Percentiles rank a stretch among this genome's conserved stretches.
These are phyloP conservation scores for Penicillium pulvis DNA, from an alignment of 495 filamentous ascomycete genomes.

Conservation along the genomic window DNA sequence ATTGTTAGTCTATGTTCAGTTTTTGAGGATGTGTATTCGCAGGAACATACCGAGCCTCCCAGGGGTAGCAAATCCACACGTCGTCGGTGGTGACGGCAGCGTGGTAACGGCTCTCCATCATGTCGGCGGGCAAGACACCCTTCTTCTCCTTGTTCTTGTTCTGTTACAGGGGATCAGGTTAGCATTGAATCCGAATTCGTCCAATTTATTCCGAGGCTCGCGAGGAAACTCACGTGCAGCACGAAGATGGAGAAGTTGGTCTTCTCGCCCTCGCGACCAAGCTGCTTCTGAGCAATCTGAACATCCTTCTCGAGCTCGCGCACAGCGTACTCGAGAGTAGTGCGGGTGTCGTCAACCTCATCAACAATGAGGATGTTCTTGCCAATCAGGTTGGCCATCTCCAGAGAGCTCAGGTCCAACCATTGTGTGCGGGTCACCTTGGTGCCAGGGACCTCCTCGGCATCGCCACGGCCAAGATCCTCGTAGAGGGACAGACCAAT, in stretches of 20 bases:
- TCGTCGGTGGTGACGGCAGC: conserved; percentile 87
- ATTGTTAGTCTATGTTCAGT: conserved; percentile 13
- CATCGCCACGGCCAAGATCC: conserved; percentile 62
- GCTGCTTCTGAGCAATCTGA: conserved; percentile 70
- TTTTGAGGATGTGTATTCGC: conserved; percentile 1
- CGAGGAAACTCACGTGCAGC: conserved; percentile 70
- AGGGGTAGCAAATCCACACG: conserved; percentile 99
- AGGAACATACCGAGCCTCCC: conserved; percentile 80
- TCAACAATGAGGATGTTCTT: conserved; percentile 98
- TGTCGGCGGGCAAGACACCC: conserved; percentile 77
- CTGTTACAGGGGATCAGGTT: conserved; percentile 40
- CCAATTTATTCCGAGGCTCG: no score
- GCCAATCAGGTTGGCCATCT: conserved; percentile 90
- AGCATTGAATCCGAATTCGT: conserved; percentile 1
- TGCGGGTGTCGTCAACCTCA: conserved; percentile 97
- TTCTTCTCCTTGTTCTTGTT: conserved; percentile 98
- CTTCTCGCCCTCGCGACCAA: conserved; percentile 68
- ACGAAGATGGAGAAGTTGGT: conserved; percentile 94
- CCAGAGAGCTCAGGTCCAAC: conserved; percentile 86
- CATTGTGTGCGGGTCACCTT: conserved; percentile 98
- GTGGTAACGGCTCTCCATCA: conserved; percentile 77
- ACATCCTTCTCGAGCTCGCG: conserved; percentile 96
- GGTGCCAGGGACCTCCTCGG: conserved; percentile 77
- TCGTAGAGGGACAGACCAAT: conserved; percentile 98
- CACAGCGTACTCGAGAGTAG: conserved; percentile 95